Evolutionary conservation across 164 flowering plant species (phyloP), one percentile per base, ranked within the genome.

Genomic region (Platanus orientalis): DNA sequence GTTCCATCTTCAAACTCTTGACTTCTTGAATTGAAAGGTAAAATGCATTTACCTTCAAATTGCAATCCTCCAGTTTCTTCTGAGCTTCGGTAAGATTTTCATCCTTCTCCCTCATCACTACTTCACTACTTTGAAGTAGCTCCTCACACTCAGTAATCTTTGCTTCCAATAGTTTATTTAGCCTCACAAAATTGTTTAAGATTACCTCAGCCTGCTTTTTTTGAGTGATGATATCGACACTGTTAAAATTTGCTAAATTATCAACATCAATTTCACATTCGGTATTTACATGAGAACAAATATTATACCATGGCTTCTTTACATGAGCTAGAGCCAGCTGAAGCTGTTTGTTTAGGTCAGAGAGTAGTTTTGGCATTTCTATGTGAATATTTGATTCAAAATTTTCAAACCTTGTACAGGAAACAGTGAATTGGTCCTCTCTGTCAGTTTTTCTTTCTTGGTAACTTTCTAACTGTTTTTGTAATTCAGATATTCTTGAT

Each of bases 141-240:
- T 69, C 62, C 42, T 63, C 73, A 61, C 60, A 74, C 52, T 77
- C 64, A 65, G 23, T n/a, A 45, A 75, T 71, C 67, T 63, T 73
- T 51, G 62, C 65, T 68, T 78, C 79, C 67, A 80, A 61, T 25
- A 79, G 52, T 25, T 60, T 67, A 66, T 80, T 79, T 48, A 83
- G 65, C 67, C 71, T 70, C 42, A 45, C 21, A 40, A 79, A 62
- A 49, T 66, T 60, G 21, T 70, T 63, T 56, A 74, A 61, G 50
- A 80, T 61, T 53, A 45, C 74, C 60, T 71, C 68, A 61, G 59
- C 67, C 71, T 60, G 76, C 61, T 53, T 60, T 45, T 76, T 58
- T 28, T 65, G 76, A 69, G 40, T 50, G 30, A 45, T n/a, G 27
- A 47, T 30, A 63, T 63, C 63, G 44, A 42, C 21, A 61, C 45